These are phyloP conservation scores for Strobilomyces dryophilus DNA, from an alignment of 768 basidiomycete species.

Conservation along the genomic window DNA sequence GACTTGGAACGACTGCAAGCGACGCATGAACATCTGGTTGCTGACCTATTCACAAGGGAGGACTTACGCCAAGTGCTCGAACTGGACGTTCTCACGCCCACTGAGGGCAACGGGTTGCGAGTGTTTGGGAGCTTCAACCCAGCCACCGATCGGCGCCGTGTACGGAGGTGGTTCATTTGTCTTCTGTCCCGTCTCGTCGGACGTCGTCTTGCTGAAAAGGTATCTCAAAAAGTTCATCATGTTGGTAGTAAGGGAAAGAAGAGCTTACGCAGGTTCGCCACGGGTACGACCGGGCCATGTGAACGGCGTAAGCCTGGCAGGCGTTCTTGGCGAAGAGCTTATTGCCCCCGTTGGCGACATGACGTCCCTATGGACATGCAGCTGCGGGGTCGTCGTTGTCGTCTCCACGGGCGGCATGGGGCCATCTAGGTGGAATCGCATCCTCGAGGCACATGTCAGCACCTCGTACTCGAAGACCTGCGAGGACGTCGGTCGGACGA, in stretches of 20 bases:
- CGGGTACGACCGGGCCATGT: slow-evolving; percentile 6
- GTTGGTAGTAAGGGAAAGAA: neutral
- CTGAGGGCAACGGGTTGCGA: slow-evolving; percentile 5
- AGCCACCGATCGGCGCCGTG: slow-evolving; percentile 4
- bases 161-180: slow-evolving; percentile 12
- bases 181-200: neutral
- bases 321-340: neutral
- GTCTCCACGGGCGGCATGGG: neutral
- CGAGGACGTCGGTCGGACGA: neutral
- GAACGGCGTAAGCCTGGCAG: neutral
- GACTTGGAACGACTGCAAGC: slow-evolving; percentile 16
- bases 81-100: slow-evolving; percentile 14
- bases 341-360: neutral
- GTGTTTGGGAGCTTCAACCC: slow-evolving; percentile 13
- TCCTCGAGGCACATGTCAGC: slow-evolving; percentile 13
- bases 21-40: slow-evolving; percentile 1
- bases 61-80: slow-evolving; percentile 16
- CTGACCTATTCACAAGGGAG: neutral
- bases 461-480: slow-evolving; percentile 24
- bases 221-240: neutral
- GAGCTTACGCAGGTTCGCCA: slow-evolving; percentile 7
- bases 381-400: neutral
- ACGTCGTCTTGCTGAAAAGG: neutral
- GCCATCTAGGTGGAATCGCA: slow-evolving; percentile 13
- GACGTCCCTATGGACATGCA: neutral